phyloP scores from a whole-genome alignment of 2,329 filamentous ascomycete species.

The Escovopsis weberi region DNA sequence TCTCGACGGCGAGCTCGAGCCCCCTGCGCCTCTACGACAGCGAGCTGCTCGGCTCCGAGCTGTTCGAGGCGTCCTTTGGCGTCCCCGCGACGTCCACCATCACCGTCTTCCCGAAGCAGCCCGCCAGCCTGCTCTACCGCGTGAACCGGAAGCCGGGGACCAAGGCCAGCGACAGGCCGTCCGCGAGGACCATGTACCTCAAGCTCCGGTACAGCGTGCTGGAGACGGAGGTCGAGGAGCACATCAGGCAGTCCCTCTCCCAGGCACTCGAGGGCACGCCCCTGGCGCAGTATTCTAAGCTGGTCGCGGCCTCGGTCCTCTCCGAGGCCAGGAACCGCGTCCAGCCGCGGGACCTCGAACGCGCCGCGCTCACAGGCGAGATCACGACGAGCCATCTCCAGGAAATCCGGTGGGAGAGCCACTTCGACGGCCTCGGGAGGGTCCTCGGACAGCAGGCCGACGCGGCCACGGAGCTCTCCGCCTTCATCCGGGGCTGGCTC shows the following conservation, averaged over 20 bases:
- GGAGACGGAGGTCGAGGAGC: slow-evolving; percentile 52
- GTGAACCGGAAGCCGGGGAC: slow-evolving; percentile 42
- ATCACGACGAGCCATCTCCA: slow-evolving; percentile 34
- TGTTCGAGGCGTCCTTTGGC: slow-evolving; percentile 51
- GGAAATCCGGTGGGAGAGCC: slow-evolving; percentile 30
- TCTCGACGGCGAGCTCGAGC: slow-evolving; percentile 63
- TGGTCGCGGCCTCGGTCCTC: slow-evolving; percentile 30
- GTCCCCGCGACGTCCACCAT: slow-evolving; percentile 36
- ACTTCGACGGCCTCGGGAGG: slow-evolving; percentile 35
- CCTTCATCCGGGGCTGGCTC: slow-evolving; percentile 21
- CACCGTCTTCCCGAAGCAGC: slow-evolving; percentile 65
- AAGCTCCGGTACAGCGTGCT: slow-evolving; percentile 63
- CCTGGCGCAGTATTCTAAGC: slow-evolving; percentile 30
- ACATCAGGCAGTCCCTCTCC: slow-evolving; percentile 30
- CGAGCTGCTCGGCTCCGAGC: slow-evolving; percentile 49
- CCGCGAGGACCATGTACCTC: slow-evolving; percentile 43
- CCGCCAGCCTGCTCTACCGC: slow-evolving; percentile 67
- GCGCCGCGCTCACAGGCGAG: slow-evolving; percentile 36
- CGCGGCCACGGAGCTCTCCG: slow-evolving; percentile 12
- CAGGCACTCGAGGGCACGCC: slow-evolving; percentile 23
- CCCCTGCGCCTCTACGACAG: slow-evolving; percentile 63
- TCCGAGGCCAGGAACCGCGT: slow-evolving; percentile 29
- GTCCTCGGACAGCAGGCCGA: slow-evolving; percentile 17
- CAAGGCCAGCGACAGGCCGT: slow-evolving; percentile 1
- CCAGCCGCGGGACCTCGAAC: slow-evolving; percentile 38